Evolutionary conservation across 2,329 filamentous ascomycete genomes (phyloP), one percentile per base, ranked within the genome.

Genomic region (Didymella segeticola): DNA sequence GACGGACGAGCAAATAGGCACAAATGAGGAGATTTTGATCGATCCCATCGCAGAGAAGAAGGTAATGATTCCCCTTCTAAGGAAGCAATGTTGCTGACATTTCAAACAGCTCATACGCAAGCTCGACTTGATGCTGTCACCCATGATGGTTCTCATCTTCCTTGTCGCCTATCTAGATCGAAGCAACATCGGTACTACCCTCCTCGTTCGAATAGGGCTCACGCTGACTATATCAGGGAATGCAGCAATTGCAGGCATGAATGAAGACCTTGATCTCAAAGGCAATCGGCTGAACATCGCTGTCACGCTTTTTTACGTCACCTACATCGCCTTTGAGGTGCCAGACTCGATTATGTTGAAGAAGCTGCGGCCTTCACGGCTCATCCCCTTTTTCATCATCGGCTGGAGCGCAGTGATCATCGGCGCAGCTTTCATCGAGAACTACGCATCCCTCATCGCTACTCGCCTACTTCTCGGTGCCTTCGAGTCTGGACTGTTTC

Each of bases 231-330:
- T 8, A 26, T 43, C 52, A 68, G 77, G 79, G 39, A 82, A 82
- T 62, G 79, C 79, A 57, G 56, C 47, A 14, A 57, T 66, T 7
- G 52, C 52, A 2, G 63, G 60, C 14, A 59, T 56, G 47, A 53
- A 60, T 20, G 48, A 60, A 14, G 52, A 64, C n/a, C 51, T 66
- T n/a, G 43, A 53, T 8, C 48, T 64, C 5, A 57, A 52, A 5
- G 56, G 68, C 69, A 26, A 69, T 80, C 55, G 81, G 78, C 63
- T 79, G 76, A n/a, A 79, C 69, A 47, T 60, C 3, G 80, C 78
- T 4, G 76, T 82, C 8, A 78, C 78, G 0, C 78, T 83, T 39
- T 82, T 83, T 19, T 83, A 82, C 57, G 79, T 76, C 9, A 82
- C 79, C 9, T 82, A 82, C 47, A 78, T 83, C 9, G 60, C 76